Evolutionary conservation across 164 flowering plant species (phyloP).

Genomic region (Berberis thunbergii): DNA sequence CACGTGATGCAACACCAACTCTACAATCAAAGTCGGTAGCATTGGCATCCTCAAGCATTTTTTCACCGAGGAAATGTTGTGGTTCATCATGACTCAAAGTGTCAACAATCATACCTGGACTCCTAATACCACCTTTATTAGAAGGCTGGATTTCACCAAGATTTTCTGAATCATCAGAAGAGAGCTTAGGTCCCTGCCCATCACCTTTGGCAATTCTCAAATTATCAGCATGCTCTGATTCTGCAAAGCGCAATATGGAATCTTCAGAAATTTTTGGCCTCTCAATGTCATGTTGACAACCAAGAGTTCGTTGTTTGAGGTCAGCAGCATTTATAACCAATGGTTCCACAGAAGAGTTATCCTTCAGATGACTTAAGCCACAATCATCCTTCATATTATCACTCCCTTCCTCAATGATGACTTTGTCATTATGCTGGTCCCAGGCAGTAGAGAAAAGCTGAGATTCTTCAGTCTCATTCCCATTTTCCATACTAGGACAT

Average conservation of each 20-base stretch:
- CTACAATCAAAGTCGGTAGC: not conserved
- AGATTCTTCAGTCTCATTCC: not conserved
- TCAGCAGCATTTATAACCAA: not conserved
- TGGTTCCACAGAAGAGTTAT: not conserved
- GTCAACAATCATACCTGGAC: not conserved
- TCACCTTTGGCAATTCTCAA: not conserved
- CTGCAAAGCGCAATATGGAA: not conserved
- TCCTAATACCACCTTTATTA: not conserved
- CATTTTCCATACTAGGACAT: slow-evolving; percentile 1
- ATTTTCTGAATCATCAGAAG: not conserved
- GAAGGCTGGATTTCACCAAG: not conserved
- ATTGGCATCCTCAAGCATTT: slow-evolving; percentile 1
- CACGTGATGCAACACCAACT: not conserved
- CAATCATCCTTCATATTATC: slow-evolving; percentile 4
- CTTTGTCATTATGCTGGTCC: not conserved
- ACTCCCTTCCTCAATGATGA: not conserved
- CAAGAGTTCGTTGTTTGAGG: not conserved
- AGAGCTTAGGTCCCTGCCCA: not conserved
- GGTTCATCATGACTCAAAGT: not conserved
- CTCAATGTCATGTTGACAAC: not conserved
- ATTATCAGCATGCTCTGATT: not conserved
- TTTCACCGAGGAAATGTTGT: not conserved
- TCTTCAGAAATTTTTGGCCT: not conserved
- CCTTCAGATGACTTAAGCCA: not conserved
- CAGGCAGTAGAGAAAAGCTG: not conserved